These are phyloP conservation scores for Ganoderma boninense DNA, from an alignment of 1,284 basidiomycete species.

Conservation along the genomic window DNA sequence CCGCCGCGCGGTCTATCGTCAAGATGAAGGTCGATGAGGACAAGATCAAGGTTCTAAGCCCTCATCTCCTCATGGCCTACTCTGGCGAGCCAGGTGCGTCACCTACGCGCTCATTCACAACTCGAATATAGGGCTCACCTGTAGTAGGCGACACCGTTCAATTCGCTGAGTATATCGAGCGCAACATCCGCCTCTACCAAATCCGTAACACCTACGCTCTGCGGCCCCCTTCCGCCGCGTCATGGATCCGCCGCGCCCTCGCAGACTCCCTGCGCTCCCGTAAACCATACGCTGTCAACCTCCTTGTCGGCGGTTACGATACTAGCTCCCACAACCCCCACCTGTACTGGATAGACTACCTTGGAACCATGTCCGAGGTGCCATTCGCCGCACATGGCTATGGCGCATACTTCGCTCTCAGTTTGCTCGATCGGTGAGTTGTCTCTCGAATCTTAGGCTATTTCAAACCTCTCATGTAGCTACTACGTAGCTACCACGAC, in stretches of 20 bases:
- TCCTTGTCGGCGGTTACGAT: constrained; percentile 95
- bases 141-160: constrained; percentile 91
- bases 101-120: not conserved
- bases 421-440: constrained; percentile 88
- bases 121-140: not conserved
- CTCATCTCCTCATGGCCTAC: constrained; percentile 95
- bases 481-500: constrained; percentile 75
- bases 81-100: constrained; percentile 89
- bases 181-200: constrained; percentile 95
- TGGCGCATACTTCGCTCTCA: constrained; percentile 91
- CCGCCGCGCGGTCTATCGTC: constrained; percentile 89
- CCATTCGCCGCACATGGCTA: constrained; percentile 98
- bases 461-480: not conserved
- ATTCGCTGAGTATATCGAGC: constrained; percentile 96
- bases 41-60: constrained; percentile 93
- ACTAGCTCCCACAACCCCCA: constrained; percentile 70
- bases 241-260: constrained; percentile 93
- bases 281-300: constrained; percentile 90
- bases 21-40: constrained; percentile 99
- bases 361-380: constrained; percentile 89
- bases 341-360: constrained; percentile 96
- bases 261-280: constrained; percentile 92
- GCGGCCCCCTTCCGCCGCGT: constrained; percentile 89
- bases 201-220: constrained; percentile 94
- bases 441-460: not conserved